phyloP scores from a whole-genome alignment of 257 asterid genomes.

The Solanum bukasovii region DNA sequence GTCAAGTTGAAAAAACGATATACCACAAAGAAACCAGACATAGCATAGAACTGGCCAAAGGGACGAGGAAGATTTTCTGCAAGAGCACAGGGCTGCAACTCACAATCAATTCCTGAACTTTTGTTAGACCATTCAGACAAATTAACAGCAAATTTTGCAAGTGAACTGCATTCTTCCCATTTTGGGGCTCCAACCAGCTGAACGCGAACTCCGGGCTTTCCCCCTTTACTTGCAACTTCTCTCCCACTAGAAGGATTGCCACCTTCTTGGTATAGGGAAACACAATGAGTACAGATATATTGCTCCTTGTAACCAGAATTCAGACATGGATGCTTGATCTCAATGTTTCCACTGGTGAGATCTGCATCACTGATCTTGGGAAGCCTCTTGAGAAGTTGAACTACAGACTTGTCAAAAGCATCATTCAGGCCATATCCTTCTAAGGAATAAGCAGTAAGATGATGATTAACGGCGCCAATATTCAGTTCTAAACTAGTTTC shows the following conservation, averaged over 20 bases:
- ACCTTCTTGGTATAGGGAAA: constrained; percentile 30
- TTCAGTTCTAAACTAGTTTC: constrained; percentile 65
- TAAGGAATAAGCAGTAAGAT: constrained; percentile 80
- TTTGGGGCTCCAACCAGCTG: constrained; percentile 69
- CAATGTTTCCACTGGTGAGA: constrained; percentile 38
- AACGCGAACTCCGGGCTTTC: constrained; percentile 42
- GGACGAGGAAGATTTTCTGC: constrained; percentile 68
- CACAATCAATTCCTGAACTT: constrained; percentile 57
- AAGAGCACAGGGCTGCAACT: constrained; percentile 82
- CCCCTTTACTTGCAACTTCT: constrained; percentile 26
- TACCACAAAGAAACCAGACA: constrained; percentile 95
- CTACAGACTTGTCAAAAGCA: constrained; percentile 91
- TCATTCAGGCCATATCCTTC: constrained; percentile 94
- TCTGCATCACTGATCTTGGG: constrained; percentile 48
- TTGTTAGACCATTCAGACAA: constrained; percentile 71
- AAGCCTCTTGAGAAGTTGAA: constrained; percentile 49
- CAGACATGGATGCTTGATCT: constrained; percentile 89
- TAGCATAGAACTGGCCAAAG: constrained; percentile 70
- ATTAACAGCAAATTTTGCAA: constrained; percentile 73
- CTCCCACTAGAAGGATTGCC: constrained; percentile 40
- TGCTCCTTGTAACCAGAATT: constrained; percentile 70
- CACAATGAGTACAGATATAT: constrained; percentile 60
- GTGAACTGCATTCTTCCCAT: constrained; percentile 82
- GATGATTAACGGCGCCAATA: constrained; percentile 73
- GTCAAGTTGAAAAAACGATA: constrained; percentile 27